Conservation (phyloP, 1,284 basidiomycete genomes). For the Cutaneotrichosporon cavernicola region DNA sequence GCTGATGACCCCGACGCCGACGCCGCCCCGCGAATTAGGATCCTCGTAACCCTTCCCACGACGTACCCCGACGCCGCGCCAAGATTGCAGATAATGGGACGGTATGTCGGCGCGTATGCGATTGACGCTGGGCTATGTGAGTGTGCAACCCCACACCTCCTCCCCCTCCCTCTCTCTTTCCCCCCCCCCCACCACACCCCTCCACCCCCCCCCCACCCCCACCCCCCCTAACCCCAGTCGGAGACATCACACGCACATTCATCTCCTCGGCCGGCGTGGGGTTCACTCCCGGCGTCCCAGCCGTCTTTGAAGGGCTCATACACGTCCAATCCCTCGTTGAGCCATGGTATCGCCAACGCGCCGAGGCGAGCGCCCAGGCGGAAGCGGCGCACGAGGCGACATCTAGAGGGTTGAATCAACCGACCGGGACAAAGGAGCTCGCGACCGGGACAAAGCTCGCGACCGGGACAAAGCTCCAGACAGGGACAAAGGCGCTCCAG, state of each 20-base stretch:
- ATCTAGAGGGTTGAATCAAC: too few relatives aligned
- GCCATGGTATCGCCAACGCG: conserved; percentile 68
- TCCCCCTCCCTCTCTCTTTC: not conserved
- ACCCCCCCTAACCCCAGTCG: conserved; percentile 54
- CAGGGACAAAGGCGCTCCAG: not conserved
- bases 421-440: too few relatives aligned
- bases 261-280: conserved; percentile 73
- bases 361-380: conserved; percentile 61
- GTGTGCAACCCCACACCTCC: too few relatives aligned
- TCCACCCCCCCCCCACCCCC: not conserved
- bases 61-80: conserved; percentile 73
- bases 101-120: conserved; percentile 71
- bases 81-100: conserved; percentile 78
- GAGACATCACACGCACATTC: conserved; percentile 74
- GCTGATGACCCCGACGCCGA: conserved; percentile 38
- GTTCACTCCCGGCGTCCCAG: conserved; percentile 70
- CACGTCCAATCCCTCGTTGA: conserved; percentile 67
- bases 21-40: conserved; percentile 53
- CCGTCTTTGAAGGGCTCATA: conserved; percentile 84
- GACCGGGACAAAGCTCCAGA: not conserved
- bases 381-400: conserved; percentile 62
- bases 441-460: too few relatives aligned
- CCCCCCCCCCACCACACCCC: not conserved
- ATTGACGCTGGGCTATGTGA: conserved; percentile 50
- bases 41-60: conserved; percentile 71